Conservation (phyloP, 257 asterid genomes). For the Voacanga thouarsii region DNA sequence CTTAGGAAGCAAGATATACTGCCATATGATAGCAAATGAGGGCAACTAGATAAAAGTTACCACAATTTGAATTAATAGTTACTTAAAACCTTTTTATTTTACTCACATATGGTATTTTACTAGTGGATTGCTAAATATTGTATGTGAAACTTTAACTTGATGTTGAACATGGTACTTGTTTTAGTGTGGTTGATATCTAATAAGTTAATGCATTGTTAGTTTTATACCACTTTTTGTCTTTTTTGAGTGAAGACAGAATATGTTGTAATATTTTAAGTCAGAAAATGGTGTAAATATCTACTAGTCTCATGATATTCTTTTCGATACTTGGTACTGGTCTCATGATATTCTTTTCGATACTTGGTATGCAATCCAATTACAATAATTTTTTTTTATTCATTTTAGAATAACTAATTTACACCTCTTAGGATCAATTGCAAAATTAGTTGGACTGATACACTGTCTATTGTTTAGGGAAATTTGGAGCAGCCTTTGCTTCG, state of each 20-base stretch:
- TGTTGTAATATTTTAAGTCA: not conserved
- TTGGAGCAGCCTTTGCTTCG: slow-evolving; percentile 96
- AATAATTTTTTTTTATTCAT: not conserved
- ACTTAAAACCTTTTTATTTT: not conserved
- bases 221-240: not conserved
- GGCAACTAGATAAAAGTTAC: too few relatives aligned
- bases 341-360: slow-evolving; percentile 91
- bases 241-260: not conserved
- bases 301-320: slow-evolving; percentile 95
- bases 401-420: not conserved
- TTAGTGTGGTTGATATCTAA: not conserved
- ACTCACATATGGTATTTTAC: not conserved
- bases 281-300: slow-evolving; percentile 73
- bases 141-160: not conserved
- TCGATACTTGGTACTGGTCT: slow-evolving; percentile 89
- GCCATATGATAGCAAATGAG: not conserved
- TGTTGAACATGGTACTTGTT: not conserved
- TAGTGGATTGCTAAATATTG: not conserved
- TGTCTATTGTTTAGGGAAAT: slow-evolving; percentile 54
- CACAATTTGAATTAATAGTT: not conserved
- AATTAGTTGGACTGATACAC: not conserved
- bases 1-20: not conserved
- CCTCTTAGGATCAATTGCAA: not conserved
- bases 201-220: not conserved
- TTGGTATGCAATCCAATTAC: slow-evolving; percentile 40